Evolutionary conservation across 2,329 filamentous ascomycete genomes (phyloP), one percentile per base, ranked within the genome.

Genomic region (Fusarium sp.): DNA sequence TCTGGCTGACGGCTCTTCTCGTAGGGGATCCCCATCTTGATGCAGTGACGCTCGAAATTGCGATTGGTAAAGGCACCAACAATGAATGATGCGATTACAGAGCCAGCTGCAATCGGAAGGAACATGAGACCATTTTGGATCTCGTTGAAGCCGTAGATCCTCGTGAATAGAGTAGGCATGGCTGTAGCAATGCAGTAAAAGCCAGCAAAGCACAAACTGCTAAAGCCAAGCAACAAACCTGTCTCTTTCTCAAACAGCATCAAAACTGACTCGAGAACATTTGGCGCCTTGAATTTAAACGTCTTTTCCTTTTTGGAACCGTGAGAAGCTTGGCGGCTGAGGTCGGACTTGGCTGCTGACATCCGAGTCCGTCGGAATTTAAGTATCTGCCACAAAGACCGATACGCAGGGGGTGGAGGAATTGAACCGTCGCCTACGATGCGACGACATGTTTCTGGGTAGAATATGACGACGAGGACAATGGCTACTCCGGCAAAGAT

Each of bases 31-130:
- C 88, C 88, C 0, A 89, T 80, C 6, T 82, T 84, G 11, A 81
- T 79, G 14, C 92, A 91, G 67, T 92, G 87, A 2, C 92, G 88
- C 2, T 87, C 86, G 79, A 91, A 95, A 80, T 93, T 94, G 82
- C 87, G 88, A 80, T 94, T 93, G 39, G 94, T 87, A 2, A 90
- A 74, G 3, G 86, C 85, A 1, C 92, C 91, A 4, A 84, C 83
- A 4, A 84, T 76, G 10, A 84, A 73, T 1, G 86, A 86, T 0
- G 87, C 84, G 2, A 85, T 76, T 14, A 87, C 82, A n/a, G 87
- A 87, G 1, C 88, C 88, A 6, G 78, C 81, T 0, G 88, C 88
- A 34, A 88, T 77, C 2, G 88, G 88, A 2, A 89, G 80, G 74
- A 88, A 89, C 83, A 86, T 87, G 6, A 89, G 80, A 2, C 89